These are phyloP conservation scores for Malassezia arunalokei DNA, from an alignment of 1,284 basidiomycete species.

Conservation along the genomic window DNA sequence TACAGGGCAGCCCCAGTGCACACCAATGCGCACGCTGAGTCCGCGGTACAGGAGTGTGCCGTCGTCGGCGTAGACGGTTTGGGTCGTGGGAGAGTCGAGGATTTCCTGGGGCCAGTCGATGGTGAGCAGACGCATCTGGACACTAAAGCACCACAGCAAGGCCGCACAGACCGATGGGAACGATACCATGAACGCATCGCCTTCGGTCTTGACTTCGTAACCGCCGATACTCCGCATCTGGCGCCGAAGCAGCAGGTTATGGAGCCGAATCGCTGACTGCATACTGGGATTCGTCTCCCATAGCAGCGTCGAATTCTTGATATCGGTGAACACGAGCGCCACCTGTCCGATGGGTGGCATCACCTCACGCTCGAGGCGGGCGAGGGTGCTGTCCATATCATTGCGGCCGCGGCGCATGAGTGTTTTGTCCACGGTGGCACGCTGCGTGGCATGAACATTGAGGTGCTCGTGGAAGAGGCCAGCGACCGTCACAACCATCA, in stretches of 20 bases:
- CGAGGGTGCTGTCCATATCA: slow-evolving; percentile 47
- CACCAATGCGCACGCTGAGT: slow-evolving; percentile 89
- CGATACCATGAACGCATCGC: slow-evolving; percentile 96
- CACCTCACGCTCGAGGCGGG: slow-evolving; percentile 65
- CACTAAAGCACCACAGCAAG: slow-evolving; percentile 78
- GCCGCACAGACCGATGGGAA: slow-evolving; percentile 81
- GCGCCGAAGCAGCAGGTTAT: slow-evolving; percentile 76
- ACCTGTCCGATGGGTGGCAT: slow-evolving; percentile 76
- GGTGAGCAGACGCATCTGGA: slow-evolving; percentile 73
- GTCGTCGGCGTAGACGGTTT: slow-evolving; percentile 60
- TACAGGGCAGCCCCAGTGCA: slow-evolving; percentile 81
- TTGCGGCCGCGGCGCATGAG: slow-evolving; percentile 23
- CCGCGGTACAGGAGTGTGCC: slow-evolving; percentile 71
- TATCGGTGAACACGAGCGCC: slow-evolving; percentile 94
- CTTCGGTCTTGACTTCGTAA: slow-evolving; percentile 99
- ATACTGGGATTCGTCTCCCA: slow-evolving; percentile 97
- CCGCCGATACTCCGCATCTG: slow-evolving; percentile 82
- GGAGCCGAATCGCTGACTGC: slow-evolving; percentile 83
- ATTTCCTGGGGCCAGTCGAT: slow-evolving; percentile 89
- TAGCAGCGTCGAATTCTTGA: slow-evolving; percentile 86
- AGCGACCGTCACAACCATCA: slow-evolving; percentile 83
- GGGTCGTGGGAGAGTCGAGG: slow-evolving; percentile 80
- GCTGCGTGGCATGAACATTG: slow-evolving; percentile 22
- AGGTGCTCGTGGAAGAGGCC: slow-evolving; percentile 56
- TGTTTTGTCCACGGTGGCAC: slow-evolving; percentile 20